A percentile compares a stretch with the other conserved stretches of the same genome.
phyloP scores from a whole-genome alignment of 2,329 filamentous ascomycete species.

The Lanzia echinophila region DNA sequence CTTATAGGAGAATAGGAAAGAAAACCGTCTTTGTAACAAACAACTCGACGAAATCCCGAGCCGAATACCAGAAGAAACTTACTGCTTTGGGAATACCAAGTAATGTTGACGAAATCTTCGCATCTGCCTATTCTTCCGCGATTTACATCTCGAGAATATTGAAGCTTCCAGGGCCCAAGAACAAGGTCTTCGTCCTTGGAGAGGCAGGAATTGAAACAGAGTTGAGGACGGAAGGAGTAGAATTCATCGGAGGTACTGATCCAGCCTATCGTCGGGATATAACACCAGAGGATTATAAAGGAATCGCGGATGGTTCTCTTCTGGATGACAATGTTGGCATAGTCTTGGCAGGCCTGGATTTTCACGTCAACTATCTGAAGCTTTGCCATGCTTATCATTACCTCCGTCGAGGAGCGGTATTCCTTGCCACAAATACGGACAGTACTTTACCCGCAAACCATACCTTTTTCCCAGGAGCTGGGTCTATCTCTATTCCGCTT shows the following conservation, averaged over 20 bases:
- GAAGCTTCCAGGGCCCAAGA: slow-evolving; percentile 66
- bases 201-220: slow-evolving; percentile 90
- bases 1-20: slow-evolving; percentile 55
- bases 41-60: slow-evolving; percentile 94
- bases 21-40: slow-evolving; percentile 95
- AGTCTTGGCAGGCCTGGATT: slow-evolving; percentile 86
- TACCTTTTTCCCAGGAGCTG: slow-evolving; percentile 85
- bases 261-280: slow-evolving; percentile 70
- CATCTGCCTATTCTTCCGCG: slow-evolving; percentile 82
- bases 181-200: slow-evolving; percentile 91
- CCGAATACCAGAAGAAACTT: slow-evolving; percentile 90
- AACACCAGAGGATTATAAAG: slow-evolving; percentile 69
- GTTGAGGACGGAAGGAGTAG: slow-evolving; percentile 69
- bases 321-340: slow-evolving; percentile 85
- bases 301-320: slow-evolving; percentile 65
- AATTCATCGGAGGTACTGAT: slow-evolving; percentile 83
- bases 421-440: slow-evolving; percentile 90
- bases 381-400: slow-evolving; percentile 80
- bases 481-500: slow-evolving; percentile 72
- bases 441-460: slow-evolving; percentile 78
- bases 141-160: slow-evolving; percentile 95
- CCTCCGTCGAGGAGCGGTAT: slow-evolving; percentile 71
- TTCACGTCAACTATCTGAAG: slow-evolving; percentile 94
- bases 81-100: slow-evolving; percentile 72
- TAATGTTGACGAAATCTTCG: slow-evolving; percentile 85